A percentile compares a stretch with the other conserved stretches of the same genome.
Evolutionary conservation across 352 stramenopile genomes (phyloP).

Genomic region (Globisporangium uncinulatum): DNA sequence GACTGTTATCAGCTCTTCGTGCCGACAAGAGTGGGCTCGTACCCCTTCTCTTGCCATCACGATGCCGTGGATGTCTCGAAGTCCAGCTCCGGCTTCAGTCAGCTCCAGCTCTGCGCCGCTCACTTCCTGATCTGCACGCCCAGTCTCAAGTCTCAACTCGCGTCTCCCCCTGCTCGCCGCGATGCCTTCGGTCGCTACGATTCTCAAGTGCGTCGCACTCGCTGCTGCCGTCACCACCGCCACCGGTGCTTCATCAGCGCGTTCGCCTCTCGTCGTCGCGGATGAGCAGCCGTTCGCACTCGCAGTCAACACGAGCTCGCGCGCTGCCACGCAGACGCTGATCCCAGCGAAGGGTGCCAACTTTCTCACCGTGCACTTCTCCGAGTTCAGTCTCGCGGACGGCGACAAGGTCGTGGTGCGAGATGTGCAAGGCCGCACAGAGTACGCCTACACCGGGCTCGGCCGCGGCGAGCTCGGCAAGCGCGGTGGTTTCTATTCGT

Average conservation of each 20-base stretch:
- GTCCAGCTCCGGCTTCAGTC: not conserved
- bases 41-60: too few relatives aligned
- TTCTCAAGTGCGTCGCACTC: slow-evolving; percentile 3
- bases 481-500: slow-evolving; percentile 29
- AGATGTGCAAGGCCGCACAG: slow-evolving; percentile 9
- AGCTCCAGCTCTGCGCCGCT: not conserved
- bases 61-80: too few relatives aligned
- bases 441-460: slow-evolving; percentile 22
- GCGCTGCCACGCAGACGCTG: slow-evolving; percentile 11
- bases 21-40: too few relatives aligned
- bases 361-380: slow-evolving; percentile 40
- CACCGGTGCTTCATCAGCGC: not conserved
- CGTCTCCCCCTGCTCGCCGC: not conserved
- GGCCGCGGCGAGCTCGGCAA: slow-evolving; percentile 26
- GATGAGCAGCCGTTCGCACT: slow-evolving; percentile 16
- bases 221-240: not conserved
- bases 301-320: slow-evolving; percentile 20
- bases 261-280: slow-evolving; percentile 17
- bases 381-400: slow-evolving; percentile 25
- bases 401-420: slow-evolving; percentile 23
- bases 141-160: not conserved
- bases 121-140: not conserved
- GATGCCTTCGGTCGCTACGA: slow-evolving; percentile 1
- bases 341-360: slow-evolving; percentile 16
- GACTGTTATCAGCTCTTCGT: too few relatives aligned